Evolutionary conservation across 495 filamentous ascomycete genomes (phyloP).

Genomic region (Amorphotheca resinae): DNA sequence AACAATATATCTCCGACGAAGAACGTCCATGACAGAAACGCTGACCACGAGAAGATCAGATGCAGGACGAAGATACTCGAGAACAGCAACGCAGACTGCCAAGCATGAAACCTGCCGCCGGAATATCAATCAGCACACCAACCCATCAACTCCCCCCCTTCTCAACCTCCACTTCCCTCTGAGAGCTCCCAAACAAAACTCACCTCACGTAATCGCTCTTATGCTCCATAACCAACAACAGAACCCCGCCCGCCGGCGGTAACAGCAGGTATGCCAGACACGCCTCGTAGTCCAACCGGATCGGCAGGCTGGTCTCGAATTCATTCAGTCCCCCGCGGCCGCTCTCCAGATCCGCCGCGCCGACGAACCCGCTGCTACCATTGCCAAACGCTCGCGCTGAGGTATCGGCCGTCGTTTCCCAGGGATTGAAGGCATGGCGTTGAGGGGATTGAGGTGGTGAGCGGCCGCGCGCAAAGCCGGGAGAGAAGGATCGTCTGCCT

Average conservation of each 20-base stretch:
- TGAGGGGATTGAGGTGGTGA: constrained; percentile 30
- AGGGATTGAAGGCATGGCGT: constrained; percentile 33
- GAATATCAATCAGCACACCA: too few species aligned
- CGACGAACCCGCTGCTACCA: constrained; percentile 26
- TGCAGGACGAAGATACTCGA: constrained; percentile 75
- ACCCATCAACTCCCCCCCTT: constrained; percentile 2
- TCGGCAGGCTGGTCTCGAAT: constrained; percentile 60
- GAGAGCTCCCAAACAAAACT: too few species aligned
- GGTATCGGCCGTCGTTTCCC: constrained; percentile 24
- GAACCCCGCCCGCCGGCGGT: constrained; percentile 75
- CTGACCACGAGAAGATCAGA: constrained; percentile 73
- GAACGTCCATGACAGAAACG: constrained; percentile 71
- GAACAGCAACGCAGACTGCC: constrained; percentile 86
- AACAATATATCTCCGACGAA: constrained; percentile 61
- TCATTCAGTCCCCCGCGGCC: constrained; percentile 32
- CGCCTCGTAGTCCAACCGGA: constrained; percentile 70
- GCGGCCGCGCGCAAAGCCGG: constrained; percentile 27
- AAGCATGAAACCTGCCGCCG: constrained; percentile 71
- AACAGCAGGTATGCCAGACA: constrained; percentile 78
- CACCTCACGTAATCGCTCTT: constrained; percentile 96
- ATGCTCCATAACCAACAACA: constrained; percentile 75
- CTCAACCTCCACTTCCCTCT: not conserved
- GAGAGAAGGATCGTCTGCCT: constrained; percentile 32
- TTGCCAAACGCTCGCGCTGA: constrained; percentile 19
- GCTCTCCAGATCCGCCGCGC: constrained; percentile 22